phyloP scores from a whole-genome alignment of 371 early-diverging fungal species.

The Mucor lusitanicus region DNA sequence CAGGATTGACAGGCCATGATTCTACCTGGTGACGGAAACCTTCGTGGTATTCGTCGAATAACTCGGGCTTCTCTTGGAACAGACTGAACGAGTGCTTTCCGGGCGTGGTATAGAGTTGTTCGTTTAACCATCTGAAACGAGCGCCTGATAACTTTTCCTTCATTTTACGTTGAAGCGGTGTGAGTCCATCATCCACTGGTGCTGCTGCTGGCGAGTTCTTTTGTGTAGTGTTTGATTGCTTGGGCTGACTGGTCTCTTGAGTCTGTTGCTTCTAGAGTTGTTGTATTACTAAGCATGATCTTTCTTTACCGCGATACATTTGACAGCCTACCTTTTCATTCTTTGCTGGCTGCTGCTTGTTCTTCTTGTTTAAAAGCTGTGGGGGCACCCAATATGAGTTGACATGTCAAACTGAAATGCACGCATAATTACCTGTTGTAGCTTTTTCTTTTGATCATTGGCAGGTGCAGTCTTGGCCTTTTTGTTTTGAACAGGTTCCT shows the following conservation, averaged over 20 bases:
- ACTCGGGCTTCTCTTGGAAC: slow-evolving; percentile 82
- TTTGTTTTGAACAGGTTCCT: slow-evolving; percentile 13
- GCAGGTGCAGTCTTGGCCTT: slow-evolving; percentile 3
- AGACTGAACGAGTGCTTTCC: slow-evolving; percentile 75
- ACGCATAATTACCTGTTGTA: slow-evolving; percentile 28
- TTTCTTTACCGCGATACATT: neutral
- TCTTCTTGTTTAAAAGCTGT: slow-evolving; percentile 18
- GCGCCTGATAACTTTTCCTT: slow-evolving; percentile 83
- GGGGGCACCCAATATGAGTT: neutral
- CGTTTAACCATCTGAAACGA: slow-evolving; percentile 95
- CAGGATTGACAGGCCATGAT: slow-evolving; percentile 97
- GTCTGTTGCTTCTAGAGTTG: neutral
- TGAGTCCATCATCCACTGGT: slow-evolving; percentile 40
- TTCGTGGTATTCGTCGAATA: slow-evolving; percentile 96
- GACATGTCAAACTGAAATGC: neutral
- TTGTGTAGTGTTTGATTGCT: neutral
- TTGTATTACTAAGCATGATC: neutral
- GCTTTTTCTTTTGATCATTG: slow-evolving; percentile 22
- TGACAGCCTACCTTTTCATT: neutral
- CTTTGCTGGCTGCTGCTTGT: slow-evolving; percentile 1
- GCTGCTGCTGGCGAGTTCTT: neutral
- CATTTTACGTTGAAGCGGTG: slow-evolving; percentile 83
- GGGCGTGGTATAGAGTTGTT: slow-evolving; percentile 88
- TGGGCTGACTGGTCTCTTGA: neutral
- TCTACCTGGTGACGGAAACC: slow-evolving; percentile 95